Evolutionary conservation across 805 yeast species (phyloP).

Genomic region (Cyberlindnera nakhonratchasimensis): DNA sequence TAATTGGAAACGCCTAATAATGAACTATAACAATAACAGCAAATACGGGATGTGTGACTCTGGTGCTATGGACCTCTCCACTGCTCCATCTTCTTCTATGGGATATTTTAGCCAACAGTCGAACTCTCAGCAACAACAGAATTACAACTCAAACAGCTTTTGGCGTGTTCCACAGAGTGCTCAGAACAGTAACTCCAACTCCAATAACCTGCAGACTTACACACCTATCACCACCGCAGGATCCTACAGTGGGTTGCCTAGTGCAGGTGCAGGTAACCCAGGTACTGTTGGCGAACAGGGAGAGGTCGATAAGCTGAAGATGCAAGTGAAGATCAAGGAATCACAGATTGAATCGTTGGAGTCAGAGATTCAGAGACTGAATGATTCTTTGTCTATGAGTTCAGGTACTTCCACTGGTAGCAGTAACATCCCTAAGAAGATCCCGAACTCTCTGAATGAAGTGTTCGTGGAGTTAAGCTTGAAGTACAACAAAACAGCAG

Average conservation of each 20-base stretch:
- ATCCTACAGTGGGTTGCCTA: neutral
- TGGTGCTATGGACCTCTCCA: conserved; percentile 13
- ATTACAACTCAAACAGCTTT: conserved; percentile 9
- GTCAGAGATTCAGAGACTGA: conserved; percentile 39
- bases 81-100: conserved; percentile 16
- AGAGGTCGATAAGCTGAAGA: conserved; percentile 39
- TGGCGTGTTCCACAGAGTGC: conserved; percentile 12
- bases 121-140: conserved; percentile 7
- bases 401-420: neutral
- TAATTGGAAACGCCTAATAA: neutral
- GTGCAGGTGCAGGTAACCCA: neutral
- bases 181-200: conserved; percentile 1
- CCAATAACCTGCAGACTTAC: no score
- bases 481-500: conserved; percentile 42
- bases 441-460: conserved; percentile 44
- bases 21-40: conserved; percentile 13
- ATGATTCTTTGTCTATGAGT: conserved; percentile 21
- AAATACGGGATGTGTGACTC: conserved; percentile 7
- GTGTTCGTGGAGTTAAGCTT: conserved; percentile 47
- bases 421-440: conserved; percentile 6
- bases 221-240: conserved; percentile 5
- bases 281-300: neutral
- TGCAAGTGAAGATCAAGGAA: conserved; percentile 55
- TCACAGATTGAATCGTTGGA: conserved; percentile 45
- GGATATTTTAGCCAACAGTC: conserved; percentile 7